These are phyloP conservation scores for Fusarium sp. DNA, from an alignment of 2,329 filamentous ascomycete species.

Conservation along the genomic window DNA sequence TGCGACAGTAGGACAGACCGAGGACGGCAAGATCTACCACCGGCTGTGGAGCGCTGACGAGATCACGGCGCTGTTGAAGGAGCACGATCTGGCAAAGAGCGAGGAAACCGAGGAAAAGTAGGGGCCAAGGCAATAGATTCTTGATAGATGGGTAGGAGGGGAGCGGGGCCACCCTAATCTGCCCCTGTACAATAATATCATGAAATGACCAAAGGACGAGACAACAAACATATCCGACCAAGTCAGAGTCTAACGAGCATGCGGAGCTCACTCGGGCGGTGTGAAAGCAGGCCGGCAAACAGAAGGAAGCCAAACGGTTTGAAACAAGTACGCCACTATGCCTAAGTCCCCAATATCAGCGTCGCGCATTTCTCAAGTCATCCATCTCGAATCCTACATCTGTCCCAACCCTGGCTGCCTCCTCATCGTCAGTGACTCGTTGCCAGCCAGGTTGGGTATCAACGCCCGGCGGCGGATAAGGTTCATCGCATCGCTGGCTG, in stretches of 20 bases:
- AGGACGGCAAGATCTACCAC: constrained; percentile 97
- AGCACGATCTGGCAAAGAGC: constrained; percentile 93
- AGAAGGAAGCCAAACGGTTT: constrained; percentile 13
- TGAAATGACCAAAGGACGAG: constrained; percentile 41
- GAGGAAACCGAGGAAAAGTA: constrained; percentile 77
- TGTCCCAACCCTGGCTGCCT: constrained; percentile 48
- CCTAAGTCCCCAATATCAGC: constrained; percentile 42
- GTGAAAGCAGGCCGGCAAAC: constrained; percentile 16
- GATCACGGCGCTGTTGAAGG: constrained; percentile 92
- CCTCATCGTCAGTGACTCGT: constrained; percentile 65
- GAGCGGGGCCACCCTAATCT: constrained; percentile 35
- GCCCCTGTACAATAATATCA: constrained; percentile 47
- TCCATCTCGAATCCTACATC: constrained; percentile 55
- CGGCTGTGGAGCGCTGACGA: constrained; percentile 97
- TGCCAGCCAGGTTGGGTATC: constrained; percentile 51
- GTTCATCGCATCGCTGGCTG: constrained; percentile 65
- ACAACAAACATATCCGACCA: constrained; percentile 17
- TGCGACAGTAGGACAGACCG: constrained; percentile 95
- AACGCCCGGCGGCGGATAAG: constrained; percentile 60
- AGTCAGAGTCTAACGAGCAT: constrained; percentile 19
- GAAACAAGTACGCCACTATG: constrained; percentile 30
- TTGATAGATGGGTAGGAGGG: constrained; percentile 43
- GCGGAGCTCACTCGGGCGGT: background rate
- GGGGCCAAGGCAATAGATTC: constrained; percentile 38
- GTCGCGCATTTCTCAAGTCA: constrained; percentile 36